Evolutionary conservation across 2,329 filamentous ascomycete genomes (phyloP).

Genomic region (Alternaria longipes): DNA sequence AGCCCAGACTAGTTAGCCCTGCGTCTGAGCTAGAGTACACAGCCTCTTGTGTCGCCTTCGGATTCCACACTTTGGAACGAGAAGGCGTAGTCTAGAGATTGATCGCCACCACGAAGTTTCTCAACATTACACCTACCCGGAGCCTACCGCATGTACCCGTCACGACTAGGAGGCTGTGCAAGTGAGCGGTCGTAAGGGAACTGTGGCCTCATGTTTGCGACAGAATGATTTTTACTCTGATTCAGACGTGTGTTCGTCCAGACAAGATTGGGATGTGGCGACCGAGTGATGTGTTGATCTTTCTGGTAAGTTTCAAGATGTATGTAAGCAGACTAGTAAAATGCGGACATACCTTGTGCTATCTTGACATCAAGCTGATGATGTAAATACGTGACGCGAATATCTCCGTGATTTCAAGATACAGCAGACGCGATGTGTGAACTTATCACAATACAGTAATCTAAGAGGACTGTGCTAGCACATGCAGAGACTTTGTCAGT

Average conservation of each 20-base stretch:
- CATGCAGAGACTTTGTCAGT: too few species aligned
- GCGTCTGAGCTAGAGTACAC: constrained; percentile 11
- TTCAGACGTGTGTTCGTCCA: too few species aligned
- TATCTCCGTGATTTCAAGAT: too few species aligned
- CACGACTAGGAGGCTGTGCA: constrained; percentile 1
- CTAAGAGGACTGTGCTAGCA: too few species aligned
- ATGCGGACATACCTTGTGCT: background rate
- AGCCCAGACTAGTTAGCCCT: constrained; percentile 9
- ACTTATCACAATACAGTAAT: too few species aligned
- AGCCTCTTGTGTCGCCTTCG: constrained; percentile 20
- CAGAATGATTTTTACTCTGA: background rate
- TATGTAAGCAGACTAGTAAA: too few species aligned
- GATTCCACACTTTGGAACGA: background rate
- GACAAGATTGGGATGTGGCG: background rate
- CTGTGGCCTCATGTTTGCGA: background rate
- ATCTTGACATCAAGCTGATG: too few species aligned
- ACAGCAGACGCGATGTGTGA: too few species aligned
- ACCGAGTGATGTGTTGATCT: background rate
- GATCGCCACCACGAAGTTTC: background rate
- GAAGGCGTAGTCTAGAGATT: background rate
- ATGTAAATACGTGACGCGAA: too few species aligned
- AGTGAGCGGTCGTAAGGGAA: background rate
- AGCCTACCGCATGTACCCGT: background rate
- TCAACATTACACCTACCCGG: background rate
- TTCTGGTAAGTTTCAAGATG: too few species aligned